A percentile compares a stretch with the other conserved stretches of the same genome.
Evolutionary conservation across 768 basidiomycete species (phyloP).

Genomic region (Tylopilus plumbeoviolaceoides): DNA sequence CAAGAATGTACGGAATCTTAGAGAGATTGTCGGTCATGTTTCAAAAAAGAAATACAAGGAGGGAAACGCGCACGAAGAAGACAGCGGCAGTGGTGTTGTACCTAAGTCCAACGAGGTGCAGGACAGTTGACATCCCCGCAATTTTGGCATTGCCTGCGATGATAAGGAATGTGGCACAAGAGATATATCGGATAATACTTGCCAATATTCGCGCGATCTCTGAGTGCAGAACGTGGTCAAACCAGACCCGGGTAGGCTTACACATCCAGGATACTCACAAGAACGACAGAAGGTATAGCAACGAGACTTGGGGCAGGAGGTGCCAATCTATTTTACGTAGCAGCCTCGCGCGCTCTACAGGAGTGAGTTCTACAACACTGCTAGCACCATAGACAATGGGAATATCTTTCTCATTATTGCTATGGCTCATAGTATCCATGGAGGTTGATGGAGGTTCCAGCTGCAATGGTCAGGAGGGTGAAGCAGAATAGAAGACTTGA

Average conservation of each 20-base stretch:
- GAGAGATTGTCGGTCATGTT: not conserved
- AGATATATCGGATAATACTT: constrained; percentile 11
- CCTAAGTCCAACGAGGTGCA: constrained; percentile 30
- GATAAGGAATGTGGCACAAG: not conserved
- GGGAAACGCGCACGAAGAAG: constrained; percentile 28
- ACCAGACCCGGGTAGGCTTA: too few relatives aligned
- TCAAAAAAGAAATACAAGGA: not conserved
- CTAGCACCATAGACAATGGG: not conserved
- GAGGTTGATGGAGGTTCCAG: constrained; percentile 1
- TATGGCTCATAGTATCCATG: not conserved
- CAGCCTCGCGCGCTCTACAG: constrained; percentile 22
- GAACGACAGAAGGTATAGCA: constrained; percentile 44
- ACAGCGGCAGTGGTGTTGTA: constrained; percentile 38
- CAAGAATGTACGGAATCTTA: constrained; percentile 33
- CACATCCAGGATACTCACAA: constrained; percentile 30
- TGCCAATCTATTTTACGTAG: constrained; percentile 43
- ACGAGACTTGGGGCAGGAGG: constrained; percentile 40
- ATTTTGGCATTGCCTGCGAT: constrained; percentile 39
- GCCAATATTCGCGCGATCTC: constrained; percentile 46
- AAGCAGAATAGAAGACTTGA: not conserved
- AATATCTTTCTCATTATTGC: constrained; percentile 10
- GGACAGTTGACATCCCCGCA: constrained; percentile 41
- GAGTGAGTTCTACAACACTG: constrained; percentile 5
- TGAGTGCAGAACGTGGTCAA: constrained; percentile 7
- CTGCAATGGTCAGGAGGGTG: not conserved